Evolutionary conservation across 768 basidiomycete genomes (phyloP), one percentile per base, ranked within the genome.

Genomic region (Tricholoma furcatifolium): DNA sequence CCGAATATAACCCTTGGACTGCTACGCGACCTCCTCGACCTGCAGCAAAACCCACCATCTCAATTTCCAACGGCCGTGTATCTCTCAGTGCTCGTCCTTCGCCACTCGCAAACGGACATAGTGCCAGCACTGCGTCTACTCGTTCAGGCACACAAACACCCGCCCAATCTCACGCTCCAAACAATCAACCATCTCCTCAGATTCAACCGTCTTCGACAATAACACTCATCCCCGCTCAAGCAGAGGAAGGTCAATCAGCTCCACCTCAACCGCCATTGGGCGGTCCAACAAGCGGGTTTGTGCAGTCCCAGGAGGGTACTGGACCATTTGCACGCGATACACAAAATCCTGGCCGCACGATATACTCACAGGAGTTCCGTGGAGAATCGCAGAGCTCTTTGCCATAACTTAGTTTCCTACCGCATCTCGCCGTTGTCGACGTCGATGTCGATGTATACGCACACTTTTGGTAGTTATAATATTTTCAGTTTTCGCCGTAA

Each of bases 331-430:
- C 72, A 38, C 71, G 70, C 49, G 58, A 68, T 40, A 52, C 63
- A 20, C 74, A 76, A 61, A 82, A 80, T 52, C 74, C 80, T 2
- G 83, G 83, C 51, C 81, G 83, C 59, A 85, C 84, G 27, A 83
- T 85, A 56, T 84, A 85, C 65, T 81, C 83, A 41, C 81, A 82
- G 39, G 51, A 63, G 38, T 53, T 49, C 38, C 61, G 46, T 40
- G 11, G 49, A 49, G 61, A 62, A 12, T 62, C 60, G 56, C 41
- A 36, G 18, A 9, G 20, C 48, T 21, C 9, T 30, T 43, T 18
- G 20, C 6, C 12, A 20, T 32, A 21, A 14, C 43, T 52, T 20
- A 21, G n/a, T n/a, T n/a, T 17, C 23, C 42, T 14, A 34, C 31
- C 23, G 27, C n/a, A 30, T 48, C 11, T 50, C 35, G 32, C 43